Evolutionary conservation across 2,329 filamentous ascomycete genomes (phyloP), one percentile per base, ranked within the genome.

Genomic region (Microascus cirrosus): DNA sequence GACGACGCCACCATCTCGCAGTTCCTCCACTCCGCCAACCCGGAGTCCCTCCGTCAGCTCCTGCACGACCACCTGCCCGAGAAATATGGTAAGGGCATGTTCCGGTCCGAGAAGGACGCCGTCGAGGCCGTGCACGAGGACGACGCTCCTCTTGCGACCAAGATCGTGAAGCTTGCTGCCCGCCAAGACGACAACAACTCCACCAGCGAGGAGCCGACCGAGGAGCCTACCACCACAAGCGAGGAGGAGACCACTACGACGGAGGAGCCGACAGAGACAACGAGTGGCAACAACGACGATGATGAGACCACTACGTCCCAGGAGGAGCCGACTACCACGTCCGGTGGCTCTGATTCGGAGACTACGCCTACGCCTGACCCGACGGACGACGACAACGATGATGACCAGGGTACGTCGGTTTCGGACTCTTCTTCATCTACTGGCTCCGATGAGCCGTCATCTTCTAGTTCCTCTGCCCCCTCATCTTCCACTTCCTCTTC

Each of bases 71-170:
- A 84, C 64, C 74, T 85, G 57, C 79, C 81, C 53, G 77, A 78
- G 54, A 81, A 82, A 65, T 89, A 85, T 71, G 79, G 83, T 67
- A 80, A 88, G 66, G 86, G 86, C 59, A 78, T 89, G 58, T 88
- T 85, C 68, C 77, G 81, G 61, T 81, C 83, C 61, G 85, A 87
- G 65, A 77, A 77, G 62, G 74, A 78, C 12, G 85, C 84, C 28
- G 75, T 87, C 58, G 81, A 87, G 68, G 81, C 79, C 36, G 76
- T 87, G 32, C 80, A 84, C 70, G 73, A 75, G 51, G 77, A 80
- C 62, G 79, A 89, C 65, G 78, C 83, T 24, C 75, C 78, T 42
- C 74, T 88, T 42, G 84, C 85, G 20, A 81, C 78, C 11, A 80
- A 81, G 59, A 74, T 89, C 61, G 76, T 86, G 58, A 80, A 83